Evolutionary conservation across 1,139 yeast species (phyloP).

Genomic region (Diutina siamensis): DNA sequence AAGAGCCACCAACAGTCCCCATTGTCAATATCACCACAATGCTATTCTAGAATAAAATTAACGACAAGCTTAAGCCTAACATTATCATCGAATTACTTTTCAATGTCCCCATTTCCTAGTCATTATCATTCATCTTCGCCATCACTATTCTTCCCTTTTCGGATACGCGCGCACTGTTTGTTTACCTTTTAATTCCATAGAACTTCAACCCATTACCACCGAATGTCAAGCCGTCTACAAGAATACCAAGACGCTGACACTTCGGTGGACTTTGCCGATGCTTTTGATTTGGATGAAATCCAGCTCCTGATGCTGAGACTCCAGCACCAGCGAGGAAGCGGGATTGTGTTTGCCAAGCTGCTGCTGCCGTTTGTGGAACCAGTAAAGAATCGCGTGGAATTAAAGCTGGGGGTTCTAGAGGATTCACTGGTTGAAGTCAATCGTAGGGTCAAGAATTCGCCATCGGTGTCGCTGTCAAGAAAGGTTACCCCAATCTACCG

Average conservation of each 20-base stretch:
- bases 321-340: neutral
- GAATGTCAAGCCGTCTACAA: neutral
- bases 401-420: neutral
- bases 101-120: too few relatives aligned
- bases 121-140: too few relatives aligned
- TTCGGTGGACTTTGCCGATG: slow-evolving; percentile 1
- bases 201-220: neutral
- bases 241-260: slow-evolving; percentile 2
- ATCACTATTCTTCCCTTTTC: too few relatives aligned
- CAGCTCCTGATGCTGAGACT: slow-evolving; percentile 1
- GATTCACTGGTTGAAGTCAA: neutral
- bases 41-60: too few relatives aligned
- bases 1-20: too few relatives aligned
- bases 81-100: too few relatives aligned
- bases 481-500: neutral
- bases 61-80: too few relatives aligned
- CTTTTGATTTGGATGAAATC: slow-evolving; percentile 1
- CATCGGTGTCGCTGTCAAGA: neutral
- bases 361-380: slow-evolving; percentile 4
- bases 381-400: neutral
- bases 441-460: neutral
- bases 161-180: neutral
- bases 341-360: neutral
- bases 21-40: too few relatives aligned
- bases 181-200: neutral